phyloP scores from a whole-genome alignment of 495 filamentous ascomycete genomes.

The Delitschia confertaspora region DNA sequence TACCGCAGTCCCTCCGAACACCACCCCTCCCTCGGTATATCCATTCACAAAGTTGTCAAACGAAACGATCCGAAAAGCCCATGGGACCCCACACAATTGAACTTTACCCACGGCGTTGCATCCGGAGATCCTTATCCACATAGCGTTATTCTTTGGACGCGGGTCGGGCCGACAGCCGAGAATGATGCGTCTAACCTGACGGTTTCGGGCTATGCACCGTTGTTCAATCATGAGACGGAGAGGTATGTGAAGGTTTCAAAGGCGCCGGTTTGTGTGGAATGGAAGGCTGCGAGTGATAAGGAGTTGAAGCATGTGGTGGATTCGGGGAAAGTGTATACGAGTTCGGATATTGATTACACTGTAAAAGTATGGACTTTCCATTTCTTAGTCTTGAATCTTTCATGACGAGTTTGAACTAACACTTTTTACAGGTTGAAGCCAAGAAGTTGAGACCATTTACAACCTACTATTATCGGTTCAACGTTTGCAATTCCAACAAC shows the following conservation, averaged over 20 bases:
- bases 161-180: conserved; percentile 47
- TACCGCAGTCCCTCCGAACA: conserved; percentile 51
- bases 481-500: conserved; percentile 33
- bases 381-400: not conserved
- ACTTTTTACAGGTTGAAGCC: conserved; percentile 54
- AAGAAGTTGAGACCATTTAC: conserved; percentile 48
- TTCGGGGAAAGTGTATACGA: conserved; percentile 50
- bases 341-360: conserved; percentile 60
- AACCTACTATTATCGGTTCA: conserved; percentile 45
- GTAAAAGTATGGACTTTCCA: conserved; percentile 48
- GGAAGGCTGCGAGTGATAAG: conserved; percentile 39
- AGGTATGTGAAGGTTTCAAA: conserved; percentile 44
- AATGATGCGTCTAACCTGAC: conserved; percentile 50
- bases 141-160: conserved; percentile 60
- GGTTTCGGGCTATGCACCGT: conserved; percentile 44
- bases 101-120: conserved; percentile 63
- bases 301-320: conserved; percentile 37
- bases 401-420: conserved; percentile 18
- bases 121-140: conserved; percentile 58
- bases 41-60: conserved; percentile 42
- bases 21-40: conserved; percentile 49
- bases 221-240: conserved; percentile 50
- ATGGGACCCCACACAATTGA: conserved; percentile 41
- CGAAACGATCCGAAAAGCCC: conserved; percentile 36
- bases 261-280: conserved; percentile 53